Evolutionary conservation across 1,284 basidiomycete genomes (phyloP), one percentile per base, ranked within the genome.

Genomic region (Moesziomyces sp.): DNA sequence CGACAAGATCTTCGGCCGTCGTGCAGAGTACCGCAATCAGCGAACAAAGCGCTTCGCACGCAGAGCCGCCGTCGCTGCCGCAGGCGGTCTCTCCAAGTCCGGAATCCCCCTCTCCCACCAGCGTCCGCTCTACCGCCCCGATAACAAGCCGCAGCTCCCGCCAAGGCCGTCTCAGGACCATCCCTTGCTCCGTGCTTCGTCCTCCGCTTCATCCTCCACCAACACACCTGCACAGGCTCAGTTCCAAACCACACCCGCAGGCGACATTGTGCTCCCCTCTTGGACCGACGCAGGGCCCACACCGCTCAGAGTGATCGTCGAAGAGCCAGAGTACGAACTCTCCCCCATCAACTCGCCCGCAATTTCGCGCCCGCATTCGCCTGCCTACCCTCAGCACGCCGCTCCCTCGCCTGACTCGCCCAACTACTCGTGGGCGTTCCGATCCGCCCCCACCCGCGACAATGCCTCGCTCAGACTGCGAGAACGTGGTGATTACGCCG

Each of bases 211-310:
- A 5, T 28, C 26, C 26, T 33, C 30, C 30, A 13, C 13, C 30
- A 33, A 33, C 42, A 23, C 38, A 18, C 13, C 35, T 0, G 46
- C 59, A 21, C 59, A 62, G 24, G 30, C 57, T 5, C 40, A 49
- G 10, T 61, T 69, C 18, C 47, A 59, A 30, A 74, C 66, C 33
- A 69, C 61, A 6, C 30, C 58, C 18, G 58, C 52, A n/a, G 72
- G 72, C 52, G 66, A 71, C 24, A 74, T 74, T 50, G 55, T 70
- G 18, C 47, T 74, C 9, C 72, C 72, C 3, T 74, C 72, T 2
- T 74, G 72, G 72, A 66, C 67, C 40, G 63, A 70, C 16, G 46
- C 64, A 0, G 72, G 72, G 14, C 72, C 72, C 3, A 66, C 72
- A 2, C 58, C 72, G 13, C 67, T 74, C 51, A 70, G 56, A 26